phyloP scores from a whole-genome alignment of 176 grass and related monocot species.

The Microstegium vimineum region DNA sequence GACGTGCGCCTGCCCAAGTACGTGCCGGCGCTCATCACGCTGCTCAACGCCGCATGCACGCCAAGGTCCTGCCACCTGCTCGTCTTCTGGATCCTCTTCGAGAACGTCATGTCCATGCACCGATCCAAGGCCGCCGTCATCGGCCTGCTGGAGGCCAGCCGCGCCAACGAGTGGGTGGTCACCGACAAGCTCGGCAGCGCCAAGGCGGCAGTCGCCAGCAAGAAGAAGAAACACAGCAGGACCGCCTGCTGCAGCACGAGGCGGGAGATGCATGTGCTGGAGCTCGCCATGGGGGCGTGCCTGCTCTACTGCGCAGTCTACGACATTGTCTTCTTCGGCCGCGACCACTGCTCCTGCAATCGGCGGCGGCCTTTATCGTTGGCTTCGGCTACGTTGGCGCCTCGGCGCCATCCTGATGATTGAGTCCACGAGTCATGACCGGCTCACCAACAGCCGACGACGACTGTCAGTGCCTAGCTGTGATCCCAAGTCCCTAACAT shows the following conservation, averaged over 20 bases:
- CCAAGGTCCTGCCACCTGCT: constrained; percentile 72
- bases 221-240: constrained; percentile 21
- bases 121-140: constrained; percentile 75
- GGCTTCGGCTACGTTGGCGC: constrained; percentile 69
- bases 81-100: constrained; percentile 91
- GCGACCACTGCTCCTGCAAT: constrained; percentile 64
- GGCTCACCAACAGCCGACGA: background rate
- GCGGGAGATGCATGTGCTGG: constrained; percentile 52
- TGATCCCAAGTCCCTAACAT: background rate
- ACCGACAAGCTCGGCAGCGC: constrained; percentile 66
- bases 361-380: constrained; percentile 66
- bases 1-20: constrained; percentile 69
- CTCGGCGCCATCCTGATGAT: constrained; percentile 21
- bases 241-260: background rate
- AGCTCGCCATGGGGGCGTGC: constrained; percentile 65
- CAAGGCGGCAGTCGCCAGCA: background rate
- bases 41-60: constrained; percentile 78
- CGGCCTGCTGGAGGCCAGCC: constrained; percentile 69
- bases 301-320: constrained; percentile 70
- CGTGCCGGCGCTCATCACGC: constrained; percentile 61
- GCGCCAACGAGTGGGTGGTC: constrained; percentile 90
- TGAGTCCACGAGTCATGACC: background rate
- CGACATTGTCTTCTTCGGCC: constrained; percentile 45
- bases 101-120: constrained; percentile 97
- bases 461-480: background rate